Evolutionary conservation across 2,329 filamentous ascomycete species (phyloP).

Genomic region (Aspergillus quadrilineatus): DNA sequence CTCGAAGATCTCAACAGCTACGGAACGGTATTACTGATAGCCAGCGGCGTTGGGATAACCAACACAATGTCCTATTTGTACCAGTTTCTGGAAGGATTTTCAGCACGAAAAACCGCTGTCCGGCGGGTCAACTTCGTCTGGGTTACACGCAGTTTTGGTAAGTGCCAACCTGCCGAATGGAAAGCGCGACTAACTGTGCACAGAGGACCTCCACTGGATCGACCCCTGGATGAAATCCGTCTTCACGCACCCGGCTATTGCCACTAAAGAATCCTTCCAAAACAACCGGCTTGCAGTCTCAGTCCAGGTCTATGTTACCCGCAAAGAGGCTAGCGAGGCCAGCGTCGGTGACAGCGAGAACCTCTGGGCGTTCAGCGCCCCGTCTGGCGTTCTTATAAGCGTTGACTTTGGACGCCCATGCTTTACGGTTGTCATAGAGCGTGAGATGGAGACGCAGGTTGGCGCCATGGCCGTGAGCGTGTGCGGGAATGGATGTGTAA

Average conservation of each 20-base stretch:
- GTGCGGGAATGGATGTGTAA: slow-evolving; percentile 38
- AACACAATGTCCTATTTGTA: slow-evolving; percentile 36
- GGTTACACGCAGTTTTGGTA: slow-evolving; percentile 36
- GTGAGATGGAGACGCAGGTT: slow-evolving; percentile 30
- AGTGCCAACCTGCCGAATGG: background rate
- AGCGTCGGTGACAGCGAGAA: slow-evolving; percentile 19
- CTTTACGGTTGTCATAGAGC: slow-evolving; percentile 25
- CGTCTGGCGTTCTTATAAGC: slow-evolving; percentile 26
- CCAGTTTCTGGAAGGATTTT: slow-evolving; percentile 29
- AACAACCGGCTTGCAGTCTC: slow-evolving; percentile 27
- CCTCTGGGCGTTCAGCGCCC: slow-evolving; percentile 28
- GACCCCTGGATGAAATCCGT: slow-evolving; percentile 37
- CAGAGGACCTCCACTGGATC: slow-evolving; percentile 37
- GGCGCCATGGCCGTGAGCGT: slow-evolving; percentile 40
- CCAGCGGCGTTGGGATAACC: slow-evolving; percentile 41
- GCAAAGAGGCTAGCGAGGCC: slow-evolving; percentile 25
- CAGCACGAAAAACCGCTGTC: slow-evolving; percentile 25
- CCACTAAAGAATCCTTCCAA: slow-evolving; percentile 24
- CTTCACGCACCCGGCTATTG: slow-evolving; percentile 28
- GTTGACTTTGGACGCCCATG: slow-evolving; percentile 29
- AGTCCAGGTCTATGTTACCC: slow-evolving; percentile 31
- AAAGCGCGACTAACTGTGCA: slow-evolving; percentile 2
- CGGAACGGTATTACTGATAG: slow-evolving; percentile 35
- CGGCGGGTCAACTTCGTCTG: slow-evolving; percentile 32
- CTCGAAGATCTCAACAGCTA: slow-evolving; percentile 33